A percentile compares a stretch with the other conserved stretches of the same genome.
Conservation (phyloP, 2,329 filamentous ascomycete genomes). For the Sclerotinia minor region DNA sequence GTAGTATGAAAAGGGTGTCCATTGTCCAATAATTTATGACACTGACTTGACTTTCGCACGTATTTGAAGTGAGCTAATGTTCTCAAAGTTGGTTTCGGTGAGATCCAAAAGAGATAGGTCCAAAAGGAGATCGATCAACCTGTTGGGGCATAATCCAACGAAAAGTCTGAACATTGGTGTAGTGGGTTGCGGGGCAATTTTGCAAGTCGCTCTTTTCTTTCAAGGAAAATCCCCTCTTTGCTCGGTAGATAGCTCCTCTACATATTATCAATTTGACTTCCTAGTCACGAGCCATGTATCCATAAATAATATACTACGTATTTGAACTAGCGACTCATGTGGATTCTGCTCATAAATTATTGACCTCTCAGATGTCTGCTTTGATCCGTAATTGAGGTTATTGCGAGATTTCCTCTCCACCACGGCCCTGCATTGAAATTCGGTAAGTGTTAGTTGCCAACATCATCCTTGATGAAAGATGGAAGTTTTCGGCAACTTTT, state of each 20-base stretch:
- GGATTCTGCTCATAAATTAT: neutral
- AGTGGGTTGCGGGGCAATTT: constrained; percentile 2
- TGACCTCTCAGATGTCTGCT: neutral
- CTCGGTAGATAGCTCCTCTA: neutral
- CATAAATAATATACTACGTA: constrained; percentile 11
- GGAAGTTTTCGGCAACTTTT: constrained; percentile 14
- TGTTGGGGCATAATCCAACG: neutral
- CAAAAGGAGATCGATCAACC: constrained; percentile 6
- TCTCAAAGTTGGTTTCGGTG: neutral
- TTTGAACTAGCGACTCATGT: neutral
- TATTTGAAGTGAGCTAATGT: neutral
- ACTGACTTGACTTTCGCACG: neutral
- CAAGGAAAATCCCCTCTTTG: constrained; percentile 12
- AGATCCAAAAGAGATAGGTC: neutral
- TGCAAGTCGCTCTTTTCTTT: neutral
- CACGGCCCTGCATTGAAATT: constrained; percentile 13
- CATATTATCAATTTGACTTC: neutral
- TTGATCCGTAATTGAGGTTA: neutral
- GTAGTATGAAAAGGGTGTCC: neutral
- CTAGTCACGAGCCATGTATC: constrained; percentile 11
- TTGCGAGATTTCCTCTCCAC: constrained; percentile 7
- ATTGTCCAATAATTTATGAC: neutral
- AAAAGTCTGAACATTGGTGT: neutral
- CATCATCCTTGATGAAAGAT: neutral
- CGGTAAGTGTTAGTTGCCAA: neutral